phyloP scores from a whole-genome alignment of 768 basidiomycete genomes.

The Boletus bicolor region DNA sequence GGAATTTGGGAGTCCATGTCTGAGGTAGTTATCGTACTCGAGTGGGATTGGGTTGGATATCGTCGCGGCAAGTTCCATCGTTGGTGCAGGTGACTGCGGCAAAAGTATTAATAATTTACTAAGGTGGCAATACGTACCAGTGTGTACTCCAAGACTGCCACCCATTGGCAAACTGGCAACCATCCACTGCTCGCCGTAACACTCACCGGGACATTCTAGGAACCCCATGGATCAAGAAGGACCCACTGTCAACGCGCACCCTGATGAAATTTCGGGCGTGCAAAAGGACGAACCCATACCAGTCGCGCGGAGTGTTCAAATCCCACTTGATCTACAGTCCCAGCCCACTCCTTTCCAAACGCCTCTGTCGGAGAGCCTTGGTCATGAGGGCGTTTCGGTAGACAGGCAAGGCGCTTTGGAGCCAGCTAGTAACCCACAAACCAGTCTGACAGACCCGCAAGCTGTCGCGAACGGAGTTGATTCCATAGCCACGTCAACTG shows the following conservation, averaged over 20 bases:
- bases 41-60: no score
- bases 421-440: neutral
- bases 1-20: conserved; percentile 40
- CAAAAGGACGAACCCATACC: conserved; percentile 7
- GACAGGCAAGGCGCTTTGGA: conserved; percentile 1
- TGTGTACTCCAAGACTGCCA: neutral
- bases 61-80: conserved; percentile 29
- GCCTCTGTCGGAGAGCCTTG: neutral
- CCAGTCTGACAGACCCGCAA: neutral
- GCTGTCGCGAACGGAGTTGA: conserved; percentile 2
- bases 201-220: neutral
- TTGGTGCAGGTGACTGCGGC: neutral
- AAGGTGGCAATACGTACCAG: neutral
- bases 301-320: conserved; percentile 7
- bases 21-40: neutral
- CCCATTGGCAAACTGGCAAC: neutral
- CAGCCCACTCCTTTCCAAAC: conserved; percentile 5
- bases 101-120: neutral
- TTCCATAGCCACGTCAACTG: neutral
- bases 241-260: conserved; percentile 2
- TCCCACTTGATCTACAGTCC: conserved; percentile 2
- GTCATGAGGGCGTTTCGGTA: neutral
- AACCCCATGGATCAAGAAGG: conserved; percentile 20
- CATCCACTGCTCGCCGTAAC: neutral
- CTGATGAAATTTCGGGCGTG: neutral